Evolutionary conservation across 2,329 filamentous ascomycete species (phyloP).

Genomic region (Alternaria novae-zelandiae): DNA sequence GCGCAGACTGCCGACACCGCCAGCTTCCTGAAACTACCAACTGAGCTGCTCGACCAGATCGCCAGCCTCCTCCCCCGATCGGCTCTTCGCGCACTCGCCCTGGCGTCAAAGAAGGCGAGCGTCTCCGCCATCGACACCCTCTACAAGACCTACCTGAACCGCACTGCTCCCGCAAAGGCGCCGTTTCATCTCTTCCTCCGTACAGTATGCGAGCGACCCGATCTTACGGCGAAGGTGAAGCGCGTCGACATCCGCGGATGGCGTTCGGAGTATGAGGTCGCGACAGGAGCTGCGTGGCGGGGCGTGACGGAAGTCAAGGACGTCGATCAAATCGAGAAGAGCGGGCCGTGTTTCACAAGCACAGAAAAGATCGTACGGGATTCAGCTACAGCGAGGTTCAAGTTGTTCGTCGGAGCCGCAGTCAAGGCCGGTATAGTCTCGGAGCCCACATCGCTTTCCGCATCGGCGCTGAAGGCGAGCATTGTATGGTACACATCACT

Average conservation of each 20-base stretch:
- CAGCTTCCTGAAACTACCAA: background rate
- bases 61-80: background rate
- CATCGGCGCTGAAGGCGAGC: background rate
- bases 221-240: constrained; percentile 6
- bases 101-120: background rate
- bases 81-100: background rate
- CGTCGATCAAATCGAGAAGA: background rate
- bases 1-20: background rate
- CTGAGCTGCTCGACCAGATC: constrained; percentile 2
- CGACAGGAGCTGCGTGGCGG: background rate
- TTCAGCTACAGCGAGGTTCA: background rate
- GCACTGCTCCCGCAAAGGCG: background rate
- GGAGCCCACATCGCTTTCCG: background rate
- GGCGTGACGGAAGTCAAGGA: background rate
- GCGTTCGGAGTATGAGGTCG: constrained; percentile 14
- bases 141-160: constrained; percentile 2
- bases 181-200: constrained; percentile 2
- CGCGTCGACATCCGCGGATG: constrained; percentile 12
- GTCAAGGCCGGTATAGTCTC: background rate
- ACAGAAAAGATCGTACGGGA: background rate
- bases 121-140: background rate
- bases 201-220: background rate
- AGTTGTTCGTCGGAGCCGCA: background rate
- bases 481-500: constrained; percentile 2
- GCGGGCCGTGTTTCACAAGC: background rate